phyloP scores from a whole-genome alignment of 2,329 filamentous ascomycete species.

The Dendrostoma leiphaemia region DNA sequence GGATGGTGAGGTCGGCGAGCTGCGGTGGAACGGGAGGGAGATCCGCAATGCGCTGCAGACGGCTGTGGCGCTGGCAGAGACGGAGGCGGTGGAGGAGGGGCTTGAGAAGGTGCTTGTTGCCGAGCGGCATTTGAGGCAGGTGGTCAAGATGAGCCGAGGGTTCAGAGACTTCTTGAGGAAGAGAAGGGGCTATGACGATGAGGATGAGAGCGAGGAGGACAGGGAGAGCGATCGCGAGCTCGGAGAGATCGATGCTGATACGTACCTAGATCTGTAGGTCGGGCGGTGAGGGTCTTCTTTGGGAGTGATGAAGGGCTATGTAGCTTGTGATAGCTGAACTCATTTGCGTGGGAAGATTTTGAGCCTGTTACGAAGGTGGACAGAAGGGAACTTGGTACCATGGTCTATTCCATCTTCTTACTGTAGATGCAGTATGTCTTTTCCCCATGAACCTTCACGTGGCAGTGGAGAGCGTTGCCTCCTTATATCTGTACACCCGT shows the following conservation, averaged over 20 bases:
- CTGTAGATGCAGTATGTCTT: too few species aligned
- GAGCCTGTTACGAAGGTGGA: too few species aligned
- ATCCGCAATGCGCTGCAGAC: constrained; percentile 40
- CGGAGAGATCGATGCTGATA: too few species aligned
- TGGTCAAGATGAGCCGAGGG: constrained; percentile 37
- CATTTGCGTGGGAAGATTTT: too few species aligned
- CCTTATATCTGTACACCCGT: too few species aligned
- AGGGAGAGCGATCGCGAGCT: not conserved
- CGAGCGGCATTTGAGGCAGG: constrained; percentile 34
- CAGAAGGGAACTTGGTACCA: too few species aligned
- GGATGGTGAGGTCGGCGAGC: constrained; percentile 32
- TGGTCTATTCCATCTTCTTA: too few species aligned
- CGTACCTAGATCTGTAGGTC: too few species aligned
- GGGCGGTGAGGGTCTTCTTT: not conserved
- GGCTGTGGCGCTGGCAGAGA: constrained; percentile 42
- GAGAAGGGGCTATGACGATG: constrained; percentile 12
- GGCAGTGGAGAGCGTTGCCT: too few species aligned
- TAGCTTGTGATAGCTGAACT: not conserved
- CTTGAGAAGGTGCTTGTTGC: constrained; percentile 29
- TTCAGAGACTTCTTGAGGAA: constrained; percentile 33
- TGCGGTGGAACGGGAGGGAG: constrained; percentile 40
- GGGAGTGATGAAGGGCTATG: not conserved
- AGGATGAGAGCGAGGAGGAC: constrained; percentile 15
- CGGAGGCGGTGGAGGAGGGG: constrained; percentile 35
- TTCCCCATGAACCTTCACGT: too few species aligned